Percentiles rank a stretch among this genome's conserved stretches.
Evolutionary conservation across 108 stramenopile species (phyloP).

Genomic region (Aurantiochytrium sp.): DNA sequence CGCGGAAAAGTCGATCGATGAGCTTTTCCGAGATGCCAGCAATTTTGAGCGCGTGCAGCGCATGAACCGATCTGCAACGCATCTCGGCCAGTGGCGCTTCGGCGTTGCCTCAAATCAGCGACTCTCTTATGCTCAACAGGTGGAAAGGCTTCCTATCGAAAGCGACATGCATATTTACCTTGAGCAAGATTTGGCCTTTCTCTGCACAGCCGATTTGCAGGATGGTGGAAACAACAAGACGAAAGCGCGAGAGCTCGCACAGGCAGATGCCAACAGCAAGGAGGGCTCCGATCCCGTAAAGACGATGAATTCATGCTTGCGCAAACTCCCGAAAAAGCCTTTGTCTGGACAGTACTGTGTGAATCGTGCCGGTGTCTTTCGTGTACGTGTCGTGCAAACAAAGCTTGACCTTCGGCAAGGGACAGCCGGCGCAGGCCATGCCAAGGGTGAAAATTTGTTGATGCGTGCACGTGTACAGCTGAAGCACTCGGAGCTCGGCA

Average conservation of each 20-base stretch:
- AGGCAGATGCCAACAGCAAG: background rate
- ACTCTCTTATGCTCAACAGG: background rate
- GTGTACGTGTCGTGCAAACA: background rate
- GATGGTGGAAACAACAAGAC: background rate
- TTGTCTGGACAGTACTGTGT: background rate
- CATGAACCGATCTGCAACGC: background rate
- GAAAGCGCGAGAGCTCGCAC: background rate
- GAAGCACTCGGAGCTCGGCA: background rate
- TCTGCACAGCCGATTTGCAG: background rate
- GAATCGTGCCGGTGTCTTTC: background rate
- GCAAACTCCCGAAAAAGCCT: background rate
- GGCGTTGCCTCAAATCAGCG: background rate
- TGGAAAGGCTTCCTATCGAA: background rate
- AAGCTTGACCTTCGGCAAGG: background rate
- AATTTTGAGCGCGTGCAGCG: background rate
- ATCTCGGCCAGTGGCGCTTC: background rate
- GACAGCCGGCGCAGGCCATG: background rate
- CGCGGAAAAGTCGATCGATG: background rate
- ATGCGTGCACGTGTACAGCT: background rate
- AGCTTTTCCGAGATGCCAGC: background rate
- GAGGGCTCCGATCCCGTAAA: background rate
- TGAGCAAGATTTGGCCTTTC: background rate
- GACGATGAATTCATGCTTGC: background rate
- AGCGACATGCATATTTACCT: background rate
- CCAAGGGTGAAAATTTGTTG: background rate